phyloP scores from a whole-genome alignment of 2,329 filamentous ascomycete species.

The Beauveria varroae region DNA sequence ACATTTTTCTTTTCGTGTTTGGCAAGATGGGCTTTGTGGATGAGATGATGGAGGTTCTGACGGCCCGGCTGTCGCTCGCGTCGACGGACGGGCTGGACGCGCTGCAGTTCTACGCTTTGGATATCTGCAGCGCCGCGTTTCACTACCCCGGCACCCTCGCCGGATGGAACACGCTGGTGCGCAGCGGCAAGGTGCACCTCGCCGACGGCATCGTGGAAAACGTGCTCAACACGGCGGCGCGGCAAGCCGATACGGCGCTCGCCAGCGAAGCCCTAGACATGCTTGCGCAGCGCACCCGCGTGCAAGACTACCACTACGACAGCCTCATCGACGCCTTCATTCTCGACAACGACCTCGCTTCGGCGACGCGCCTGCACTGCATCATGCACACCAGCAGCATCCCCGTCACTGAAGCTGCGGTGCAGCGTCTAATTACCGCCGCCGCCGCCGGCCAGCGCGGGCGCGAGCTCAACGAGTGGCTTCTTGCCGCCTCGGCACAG shows the following conservation, averaged over 20 bases:
- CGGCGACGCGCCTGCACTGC: conserved; percentile 61
- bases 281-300: conserved; percentile 31
- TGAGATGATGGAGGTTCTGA: conserved; percentile 64
- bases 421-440: background rate
- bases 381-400: conserved; percentile 54
- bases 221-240: conserved; percentile 64
- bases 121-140: conserved; percentile 57
- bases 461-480: background rate
- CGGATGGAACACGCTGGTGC: conserved; percentile 63
- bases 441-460: conserved; percentile 16
- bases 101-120: conserved; percentile 67
- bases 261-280: conserved; percentile 62
- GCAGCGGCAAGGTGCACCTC: conserved; percentile 28
- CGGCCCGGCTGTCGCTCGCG: conserved; percentile 38
- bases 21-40: conserved; percentile 67
- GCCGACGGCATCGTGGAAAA: conserved; percentile 59
- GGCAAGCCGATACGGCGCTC: conserved; percentile 57
- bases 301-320: conserved; percentile 69
- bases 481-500: background rate
- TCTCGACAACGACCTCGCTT: conserved; percentile 48
- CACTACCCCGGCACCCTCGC: conserved; percentile 59
- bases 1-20: conserved; percentile 68
- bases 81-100: conserved; percentile 31
- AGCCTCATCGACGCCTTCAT: conserved; percentile 67
- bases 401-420: background rate